Conservation (phyloP, 306 rosid species). For the peach (Prunus persica) region DNA sequence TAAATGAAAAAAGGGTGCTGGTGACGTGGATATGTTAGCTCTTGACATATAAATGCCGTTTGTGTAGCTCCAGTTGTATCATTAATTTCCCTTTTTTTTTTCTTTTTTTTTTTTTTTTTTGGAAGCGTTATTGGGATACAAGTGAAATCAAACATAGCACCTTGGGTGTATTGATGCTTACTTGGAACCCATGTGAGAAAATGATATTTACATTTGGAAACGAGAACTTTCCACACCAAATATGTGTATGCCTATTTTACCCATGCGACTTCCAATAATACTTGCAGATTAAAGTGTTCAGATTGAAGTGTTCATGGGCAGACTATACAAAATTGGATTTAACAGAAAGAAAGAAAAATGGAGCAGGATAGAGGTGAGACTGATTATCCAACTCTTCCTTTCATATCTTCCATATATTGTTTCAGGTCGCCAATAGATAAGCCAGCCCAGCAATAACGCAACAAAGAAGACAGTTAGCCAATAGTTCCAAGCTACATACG, state of each 20-base stretch:
- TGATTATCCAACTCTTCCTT: conserved; percentile 14
- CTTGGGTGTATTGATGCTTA: background rate
- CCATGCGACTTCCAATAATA: conserved; percentile 11
- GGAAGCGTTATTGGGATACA: too few species aligned
- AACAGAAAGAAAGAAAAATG: background rate
- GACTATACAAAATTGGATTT: conserved; percentile 11
- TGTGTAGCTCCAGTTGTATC: background rate
- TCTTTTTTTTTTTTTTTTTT: too few species aligned
- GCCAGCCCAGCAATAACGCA: conserved; percentile 2
- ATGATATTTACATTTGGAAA: background rate
- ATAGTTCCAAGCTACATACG: conserved; percentile 15
- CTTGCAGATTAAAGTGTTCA: background rate
- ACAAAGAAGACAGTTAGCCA: conserved; percentile 15
- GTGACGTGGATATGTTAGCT: background rate
- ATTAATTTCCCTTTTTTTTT: too few species aligned
- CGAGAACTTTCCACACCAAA: background rate
- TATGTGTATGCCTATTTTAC: background rate
- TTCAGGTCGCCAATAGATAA: conserved; percentile 27
- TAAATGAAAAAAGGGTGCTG: background rate
- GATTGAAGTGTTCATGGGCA: background rate
- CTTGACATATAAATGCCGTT: background rate
- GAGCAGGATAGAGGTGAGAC: conserved; percentile 5
- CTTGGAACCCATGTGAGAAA: background rate
- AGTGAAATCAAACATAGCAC: too few species aligned
- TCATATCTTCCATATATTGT: conserved; percentile 22